A percentile compares a stretch with the other conserved stretches of the same genome.
Conservation (phyloP, 2,329 filamentous ascomycete genomes). For the Paecilomyces fulvus region DNA sequence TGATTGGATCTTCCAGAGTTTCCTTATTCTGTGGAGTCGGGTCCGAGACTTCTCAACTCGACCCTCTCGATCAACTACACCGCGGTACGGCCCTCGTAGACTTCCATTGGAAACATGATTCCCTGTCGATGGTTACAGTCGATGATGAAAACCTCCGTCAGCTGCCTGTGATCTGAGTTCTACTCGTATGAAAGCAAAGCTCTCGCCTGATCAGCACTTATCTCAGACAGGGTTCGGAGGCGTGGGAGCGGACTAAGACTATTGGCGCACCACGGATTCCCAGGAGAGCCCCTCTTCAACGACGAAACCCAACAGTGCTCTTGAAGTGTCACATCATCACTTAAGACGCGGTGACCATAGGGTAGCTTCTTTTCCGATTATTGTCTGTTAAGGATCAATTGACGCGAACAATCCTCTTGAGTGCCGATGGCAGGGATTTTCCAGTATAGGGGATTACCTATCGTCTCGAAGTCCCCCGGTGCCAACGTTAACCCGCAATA, state of each 20-base stretch:
- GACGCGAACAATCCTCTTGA: neutral
- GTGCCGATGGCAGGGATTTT: neutral
- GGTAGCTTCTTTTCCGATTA: neutral
- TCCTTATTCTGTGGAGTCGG: constrained; percentile 1
- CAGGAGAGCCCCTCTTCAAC: neutral
- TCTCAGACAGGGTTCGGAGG: neutral
- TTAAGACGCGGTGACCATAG: neutral
- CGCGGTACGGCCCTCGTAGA: neutral
- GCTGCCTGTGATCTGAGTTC: neutral
- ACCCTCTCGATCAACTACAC: neutral
- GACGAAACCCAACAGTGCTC: neutral
- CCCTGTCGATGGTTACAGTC: neutral
- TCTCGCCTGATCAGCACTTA: neutral
- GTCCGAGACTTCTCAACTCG: neutral
- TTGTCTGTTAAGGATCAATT: neutral
- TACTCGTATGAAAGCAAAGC: neutral
- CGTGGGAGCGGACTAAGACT: neutral
- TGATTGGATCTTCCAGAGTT: constrained; percentile 6
- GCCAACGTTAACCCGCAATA: neutral
- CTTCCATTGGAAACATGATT: neutral
- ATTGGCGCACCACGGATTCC: neutral
- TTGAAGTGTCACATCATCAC: neutral
- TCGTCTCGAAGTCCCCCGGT: neutral
- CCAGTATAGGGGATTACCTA: neutral
- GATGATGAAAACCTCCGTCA: neutral